A percentile compares a stretch with the other conserved stretches of the same genome.
phyloP scores from a whole-genome alignment of 208 protist genomes.

The Leishmania amazonensis region DNA sequence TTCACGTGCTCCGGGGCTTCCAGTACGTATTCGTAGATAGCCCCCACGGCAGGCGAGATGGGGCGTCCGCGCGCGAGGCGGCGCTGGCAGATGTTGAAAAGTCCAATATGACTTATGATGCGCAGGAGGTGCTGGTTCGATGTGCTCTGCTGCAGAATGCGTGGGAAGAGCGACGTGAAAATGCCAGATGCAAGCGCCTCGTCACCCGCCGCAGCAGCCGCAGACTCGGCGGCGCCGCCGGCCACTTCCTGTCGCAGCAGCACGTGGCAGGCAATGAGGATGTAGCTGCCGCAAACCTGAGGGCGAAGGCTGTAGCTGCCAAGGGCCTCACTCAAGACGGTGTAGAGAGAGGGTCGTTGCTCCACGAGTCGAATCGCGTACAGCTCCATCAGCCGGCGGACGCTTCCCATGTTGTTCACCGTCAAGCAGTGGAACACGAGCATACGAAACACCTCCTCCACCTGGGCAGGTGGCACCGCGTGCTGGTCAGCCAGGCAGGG shows the following conservation, averaged over 20 bases:
- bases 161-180: conserved; percentile 56
- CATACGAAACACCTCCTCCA: conserved; percentile 43
- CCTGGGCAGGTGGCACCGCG: conserved; percentile 16
- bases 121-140: conserved; percentile 92
- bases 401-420: conserved; percentile 88
- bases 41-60: conserved; percentile 19
- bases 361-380: conserved; percentile 73
- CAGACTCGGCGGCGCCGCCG: background rate
- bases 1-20: conserved; percentile 74
- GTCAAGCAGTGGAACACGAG: conserved; percentile 60
- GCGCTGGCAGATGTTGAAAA: conserved; percentile 58
- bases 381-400: conserved; percentile 89
- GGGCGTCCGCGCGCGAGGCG: conserved; percentile 31
- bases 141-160: conserved; percentile 81
- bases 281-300: conserved; percentile 84
- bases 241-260: conserved; percentile 51
- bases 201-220: background rate
- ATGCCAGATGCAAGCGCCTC: conserved; percentile 28
- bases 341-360: conserved; percentile 57
- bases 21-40: conserved; percentile 76
- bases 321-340: conserved; percentile 51
- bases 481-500: conserved; percentile 47
- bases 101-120: conserved; percentile 85
- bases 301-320: conserved; percentile 64
- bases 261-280: conserved; percentile 72